A percentile compares a stretch with the other conserved stretches of the same genome.
Conservation (phyloP, 495 filamentous ascomycete genomes). For the Friedmanniomyces simplex region DNA sequence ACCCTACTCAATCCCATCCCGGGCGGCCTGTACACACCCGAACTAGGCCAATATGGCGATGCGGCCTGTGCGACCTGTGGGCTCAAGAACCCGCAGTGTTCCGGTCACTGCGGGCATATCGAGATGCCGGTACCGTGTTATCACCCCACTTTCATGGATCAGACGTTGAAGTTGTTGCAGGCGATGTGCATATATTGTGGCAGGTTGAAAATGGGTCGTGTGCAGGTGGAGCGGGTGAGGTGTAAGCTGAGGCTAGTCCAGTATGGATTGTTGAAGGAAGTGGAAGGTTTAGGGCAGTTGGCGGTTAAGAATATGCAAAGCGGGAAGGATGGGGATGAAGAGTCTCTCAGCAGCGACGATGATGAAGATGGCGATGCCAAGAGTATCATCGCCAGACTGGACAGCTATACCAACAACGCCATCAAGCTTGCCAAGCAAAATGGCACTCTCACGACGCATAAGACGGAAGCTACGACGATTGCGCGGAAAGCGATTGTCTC, state of each 20-base stretch:
- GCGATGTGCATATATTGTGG: constrained; percentile 86
- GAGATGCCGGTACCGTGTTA: constrained; percentile 87
- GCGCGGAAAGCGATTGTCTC: constrained; percentile 65
- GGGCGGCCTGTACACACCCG: constrained; percentile 84
- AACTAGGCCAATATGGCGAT: constrained; percentile 83
- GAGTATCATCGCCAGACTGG: constrained; percentile 54
- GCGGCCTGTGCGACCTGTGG: constrained; percentile 46
- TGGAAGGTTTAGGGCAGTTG: constrained; percentile 54
- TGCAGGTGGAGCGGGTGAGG: constrained; percentile 59
- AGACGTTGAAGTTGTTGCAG: constrained; percentile 69
- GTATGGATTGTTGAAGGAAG: constrained; percentile 68
- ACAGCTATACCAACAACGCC: constrained; percentile 56
- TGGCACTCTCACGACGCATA: constrained; percentile 46
- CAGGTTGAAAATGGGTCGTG: constrained; percentile 61
- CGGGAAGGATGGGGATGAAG: constrained; percentile 34
- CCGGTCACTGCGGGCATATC: constrained; percentile 90
- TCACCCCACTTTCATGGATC: constrained; percentile 88
- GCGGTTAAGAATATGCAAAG: background rate
- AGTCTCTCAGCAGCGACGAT: constrained; percentile 42
- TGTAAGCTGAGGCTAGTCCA: constrained; percentile 85
- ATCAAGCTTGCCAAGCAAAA: constrained; percentile 44
- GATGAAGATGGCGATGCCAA: constrained; percentile 48
- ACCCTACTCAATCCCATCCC: constrained; percentile 73
- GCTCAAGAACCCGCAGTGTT: constrained; percentile 43
- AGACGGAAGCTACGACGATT: constrained; percentile 71